Conservation (phyloP, 352 stramenopile species). For the Phytopythium ostracodes region DNA sequence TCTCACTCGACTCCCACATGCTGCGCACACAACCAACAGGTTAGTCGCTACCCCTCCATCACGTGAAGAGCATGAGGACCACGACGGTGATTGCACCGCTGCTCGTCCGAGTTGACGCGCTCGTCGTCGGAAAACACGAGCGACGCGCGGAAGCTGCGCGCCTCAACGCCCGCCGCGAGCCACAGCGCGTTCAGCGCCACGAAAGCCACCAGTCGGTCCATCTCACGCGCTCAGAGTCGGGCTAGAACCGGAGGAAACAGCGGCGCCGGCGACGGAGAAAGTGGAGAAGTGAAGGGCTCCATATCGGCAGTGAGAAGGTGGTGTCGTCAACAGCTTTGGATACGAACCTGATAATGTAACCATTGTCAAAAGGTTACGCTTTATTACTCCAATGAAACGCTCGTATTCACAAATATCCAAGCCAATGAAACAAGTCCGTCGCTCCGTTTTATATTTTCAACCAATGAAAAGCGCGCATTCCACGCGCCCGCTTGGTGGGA, state of each 20-base stretch:
- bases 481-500: conserved; percentile 10
- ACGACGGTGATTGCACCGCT: conserved; percentile 4
- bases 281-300: background rate
- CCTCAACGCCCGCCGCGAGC: background rate
- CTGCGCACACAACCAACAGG: background rate
- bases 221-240: background rate
- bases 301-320: background rate
- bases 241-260: background rate
- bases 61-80: too few relatives aligned
- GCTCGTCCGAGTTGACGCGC: background rate
- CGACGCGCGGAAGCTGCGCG: conserved; percentile 7
- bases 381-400: background rate
- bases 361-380: background rate
- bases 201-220: background rate
- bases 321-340: background rate
- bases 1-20: conserved; percentile 5
- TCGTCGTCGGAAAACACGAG: conserved; percentile 5
- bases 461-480: background rate
- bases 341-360: background rate
- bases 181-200: conserved; percentile 5
- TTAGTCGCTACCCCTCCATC: too few relatives aligned
- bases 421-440: background rate
- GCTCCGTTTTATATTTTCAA: background rate
- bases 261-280: background rate
- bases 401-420: background rate